Evolutionary conservation across 176 grass and related monocot genomes (phyloP).

Genomic region (Bromus sterilis): DNA sequence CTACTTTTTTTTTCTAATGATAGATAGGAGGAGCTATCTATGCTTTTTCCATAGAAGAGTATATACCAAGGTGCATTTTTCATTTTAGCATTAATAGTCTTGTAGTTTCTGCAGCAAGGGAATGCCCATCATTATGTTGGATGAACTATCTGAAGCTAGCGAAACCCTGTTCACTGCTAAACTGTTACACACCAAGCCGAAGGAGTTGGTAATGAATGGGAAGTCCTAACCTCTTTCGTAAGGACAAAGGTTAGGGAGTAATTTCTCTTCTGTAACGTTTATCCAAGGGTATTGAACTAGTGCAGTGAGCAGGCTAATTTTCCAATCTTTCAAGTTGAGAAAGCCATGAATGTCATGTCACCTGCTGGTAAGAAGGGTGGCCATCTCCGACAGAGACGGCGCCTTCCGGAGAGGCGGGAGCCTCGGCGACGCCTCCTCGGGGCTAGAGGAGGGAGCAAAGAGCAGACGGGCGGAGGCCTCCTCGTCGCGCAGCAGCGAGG

Average conservation of each 20-base stretch:
- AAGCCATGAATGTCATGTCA: conserved; percentile 1
- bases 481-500: conserved; percentile 2
- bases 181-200: background rate
- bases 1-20: background rate
- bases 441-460: conserved; percentile 23
- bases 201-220: conserved; percentile 3
- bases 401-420: conserved; percentile 41
- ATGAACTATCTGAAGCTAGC: background rate
- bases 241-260: too few species aligned
- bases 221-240: too few species aligned
- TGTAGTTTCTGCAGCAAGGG: background rate
- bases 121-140: background rate
- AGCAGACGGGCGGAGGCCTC: conserved; percentile 37
- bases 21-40: background rate
- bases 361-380: conserved; percentile 45
- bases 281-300: too few species aligned
- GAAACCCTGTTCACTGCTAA: background rate
- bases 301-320: background rate
- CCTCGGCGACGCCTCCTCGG: conserved; percentile 25
- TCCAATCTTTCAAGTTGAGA: background rate
- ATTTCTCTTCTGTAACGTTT: too few species aligned
- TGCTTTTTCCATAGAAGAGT: background rate
- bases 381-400: conserved; percentile 34
- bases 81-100: background rate
- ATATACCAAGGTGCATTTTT: background rate